Evolutionary conservation across 495 filamentous ascomycete species (phyloP), one percentile per base, ranked within the genome.

Genomic region (Xylaria cubensis): DNA sequence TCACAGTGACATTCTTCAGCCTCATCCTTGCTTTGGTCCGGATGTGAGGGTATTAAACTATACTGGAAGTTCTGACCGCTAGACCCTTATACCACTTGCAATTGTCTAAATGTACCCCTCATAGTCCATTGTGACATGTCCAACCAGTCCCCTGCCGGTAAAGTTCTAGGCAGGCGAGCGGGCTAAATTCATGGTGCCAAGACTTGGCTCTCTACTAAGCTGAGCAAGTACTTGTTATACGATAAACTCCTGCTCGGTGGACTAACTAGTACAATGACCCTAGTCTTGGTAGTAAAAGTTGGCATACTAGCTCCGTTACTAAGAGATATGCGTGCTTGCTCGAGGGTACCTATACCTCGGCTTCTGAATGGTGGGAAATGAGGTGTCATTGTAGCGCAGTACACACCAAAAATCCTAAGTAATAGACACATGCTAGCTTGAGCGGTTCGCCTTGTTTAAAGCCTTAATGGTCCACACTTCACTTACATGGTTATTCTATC

Each of bases 261-360:
- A 29, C 53, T 32, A 56, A 29, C 53, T 32, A 56, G 24, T 39
- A 21, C 36, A 39, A 36, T 39, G 1, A 39, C 58, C 32, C 58
- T 41, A 61, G 58, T 39, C 32, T 39, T 61, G 39, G 58, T 61
- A 61, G 58, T 39, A n/a, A 61, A 61, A 61, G 32, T 61, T 61
- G 58, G 58, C 32, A 21, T 39, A 8, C 19, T 21, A 39, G 34
- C 58, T 17, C 32, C 58, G 32, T 34, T 19, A 61, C 58, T 39
- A 39, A 39, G 17, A n/a, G 34, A n/a, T 4, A 12, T 13, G 34
- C 19, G 12, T 59, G 29, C 3, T 21, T 53, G 29, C 10, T 59
- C 15, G 21, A 36, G 21, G 1, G 50, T 29, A 29, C 4, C 39
- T 46, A 46, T 21, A 58, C 53, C 26, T 58, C 26, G 53, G 53